Conservation (phyloP, 2,329 filamentous ascomycete genomes). For the Ceratocystis alfenasii region DNA sequence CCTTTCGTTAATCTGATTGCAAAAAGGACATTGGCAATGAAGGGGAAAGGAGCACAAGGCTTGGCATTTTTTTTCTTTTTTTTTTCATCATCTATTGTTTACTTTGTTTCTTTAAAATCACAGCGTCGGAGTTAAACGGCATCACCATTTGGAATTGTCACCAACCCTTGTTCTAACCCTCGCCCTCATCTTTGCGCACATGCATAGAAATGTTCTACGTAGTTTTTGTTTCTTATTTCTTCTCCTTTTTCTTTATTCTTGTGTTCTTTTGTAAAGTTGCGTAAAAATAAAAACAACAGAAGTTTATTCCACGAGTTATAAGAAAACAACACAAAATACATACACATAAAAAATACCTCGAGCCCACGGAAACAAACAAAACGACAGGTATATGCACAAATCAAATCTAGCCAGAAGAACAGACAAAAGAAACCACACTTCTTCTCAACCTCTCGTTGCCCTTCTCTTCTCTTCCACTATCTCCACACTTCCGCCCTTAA, state of each 20-base stretch:
- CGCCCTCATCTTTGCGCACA: not conserved
- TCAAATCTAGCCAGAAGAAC: not conserved
- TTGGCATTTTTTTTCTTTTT: not conserved
- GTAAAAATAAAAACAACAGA: not conserved
- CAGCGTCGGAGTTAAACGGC: not conserved
- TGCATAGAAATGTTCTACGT: not conserved
- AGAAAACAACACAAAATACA: not conserved
- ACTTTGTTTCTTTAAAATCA: not conserved
- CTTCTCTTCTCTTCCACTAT: not conserved
- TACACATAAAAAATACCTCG: conserved; percentile 1
- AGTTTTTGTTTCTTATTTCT: not conserved
- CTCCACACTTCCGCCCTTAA: not conserved
- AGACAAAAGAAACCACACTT: not conserved
- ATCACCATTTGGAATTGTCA: not conserved
- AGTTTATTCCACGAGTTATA: not conserved
- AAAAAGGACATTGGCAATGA: not conserved
- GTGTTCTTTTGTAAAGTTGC: not conserved
- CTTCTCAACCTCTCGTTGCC: not conserved
- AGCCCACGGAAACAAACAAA: not conserved
- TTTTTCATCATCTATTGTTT: not conserved
- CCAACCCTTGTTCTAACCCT: not conserved
- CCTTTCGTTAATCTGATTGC: not conserved
- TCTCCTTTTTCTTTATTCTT: not conserved
- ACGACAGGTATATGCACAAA: not conserved
- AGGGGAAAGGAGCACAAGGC: not conserved